Conservation (phyloP, 495 filamentous ascomycete species). For the Aspergillus diversus region DNA sequence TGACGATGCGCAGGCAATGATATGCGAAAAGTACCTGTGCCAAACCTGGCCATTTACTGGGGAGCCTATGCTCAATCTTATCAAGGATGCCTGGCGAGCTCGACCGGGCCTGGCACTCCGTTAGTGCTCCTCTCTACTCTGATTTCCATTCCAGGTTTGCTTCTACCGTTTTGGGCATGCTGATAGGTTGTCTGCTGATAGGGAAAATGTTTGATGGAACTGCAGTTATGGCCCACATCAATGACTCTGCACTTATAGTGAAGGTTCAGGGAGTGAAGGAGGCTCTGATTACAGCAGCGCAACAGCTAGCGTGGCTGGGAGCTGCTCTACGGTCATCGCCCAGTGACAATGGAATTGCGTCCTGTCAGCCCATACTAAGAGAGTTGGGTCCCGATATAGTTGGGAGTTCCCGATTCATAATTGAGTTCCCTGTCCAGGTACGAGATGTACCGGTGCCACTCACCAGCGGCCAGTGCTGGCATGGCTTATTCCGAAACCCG, state of each 20-base stretch:
- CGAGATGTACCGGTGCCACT: too few relatives aligned
- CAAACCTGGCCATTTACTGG: background rate
- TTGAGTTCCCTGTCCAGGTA: too few relatives aligned
- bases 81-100: background rate
- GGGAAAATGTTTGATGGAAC: too few relatives aligned
- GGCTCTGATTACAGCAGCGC: background rate
- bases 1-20: constrained; percentile 1
- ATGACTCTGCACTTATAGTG: background rate
- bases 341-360: too few relatives aligned
- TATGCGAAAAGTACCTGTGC: background rate
- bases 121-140: too few relatives aligned
- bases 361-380: too few relatives aligned
- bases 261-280: background rate
- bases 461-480: too few relatives aligned
- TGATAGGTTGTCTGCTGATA: too few relatives aligned
- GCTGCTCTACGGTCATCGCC: constrained; percentile 5
- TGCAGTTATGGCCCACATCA: background rate
- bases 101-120: too few relatives aligned
- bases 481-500: constrained; percentile 9
- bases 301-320: constrained; percentile 12
- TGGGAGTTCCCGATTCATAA: too few relatives aligned
- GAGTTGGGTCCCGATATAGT: too few relatives aligned
- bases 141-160: background rate
- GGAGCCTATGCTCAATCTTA: background rate
- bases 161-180: too few relatives aligned